phyloP scores from a whole-genome alignment of 1,139 yeast species.

The Arxiozyma telluris region DNA sequence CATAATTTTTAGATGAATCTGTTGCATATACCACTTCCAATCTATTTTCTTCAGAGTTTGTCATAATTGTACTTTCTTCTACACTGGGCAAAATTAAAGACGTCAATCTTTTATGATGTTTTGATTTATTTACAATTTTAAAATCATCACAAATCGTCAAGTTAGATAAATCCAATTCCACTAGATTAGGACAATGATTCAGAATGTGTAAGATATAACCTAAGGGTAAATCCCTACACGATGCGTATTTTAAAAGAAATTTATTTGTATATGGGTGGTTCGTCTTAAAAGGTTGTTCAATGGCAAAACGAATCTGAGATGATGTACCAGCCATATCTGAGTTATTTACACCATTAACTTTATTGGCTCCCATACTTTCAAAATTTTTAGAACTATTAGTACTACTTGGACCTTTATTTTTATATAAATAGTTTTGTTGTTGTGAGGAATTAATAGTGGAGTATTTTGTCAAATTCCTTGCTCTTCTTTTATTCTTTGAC shows the following conservation, averaged over 20 bases:
- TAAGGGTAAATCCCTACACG: constrained; percentile 57
- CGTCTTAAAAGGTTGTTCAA: constrained; percentile 10
- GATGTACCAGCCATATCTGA: background rate
- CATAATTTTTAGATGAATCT: constrained; percentile 24
- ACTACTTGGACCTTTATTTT: no score
- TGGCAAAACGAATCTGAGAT: constrained; percentile 1
- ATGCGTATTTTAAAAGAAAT: constrained; percentile 47
- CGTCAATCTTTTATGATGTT: constrained; percentile 11
- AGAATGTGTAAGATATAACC: constrained; percentile 58
- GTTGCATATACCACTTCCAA: constrained; percentile 22
- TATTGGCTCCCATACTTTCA: background rate
- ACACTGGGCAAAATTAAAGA: constrained; percentile 18
- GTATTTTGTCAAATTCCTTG: background rate
- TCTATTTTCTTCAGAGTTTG: constrained; percentile 8
- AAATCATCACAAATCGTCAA: constrained; percentile 53
- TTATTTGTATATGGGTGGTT: constrained; percentile 54
- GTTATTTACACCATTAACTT: background rate
- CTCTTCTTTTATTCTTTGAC: constrained; percentile 6
- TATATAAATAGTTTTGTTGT: background rate
- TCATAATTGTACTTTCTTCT: constrained; percentile 10
- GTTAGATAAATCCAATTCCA: constrained; percentile 43
- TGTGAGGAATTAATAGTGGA: background rate
- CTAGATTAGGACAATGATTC: constrained; percentile 49
- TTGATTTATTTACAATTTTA: constrained; percentile 31
- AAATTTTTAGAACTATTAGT: background rate